Conservation (phyloP, 192 early-diverging fungal species). For the Chytriomyces confervae region DNA sequence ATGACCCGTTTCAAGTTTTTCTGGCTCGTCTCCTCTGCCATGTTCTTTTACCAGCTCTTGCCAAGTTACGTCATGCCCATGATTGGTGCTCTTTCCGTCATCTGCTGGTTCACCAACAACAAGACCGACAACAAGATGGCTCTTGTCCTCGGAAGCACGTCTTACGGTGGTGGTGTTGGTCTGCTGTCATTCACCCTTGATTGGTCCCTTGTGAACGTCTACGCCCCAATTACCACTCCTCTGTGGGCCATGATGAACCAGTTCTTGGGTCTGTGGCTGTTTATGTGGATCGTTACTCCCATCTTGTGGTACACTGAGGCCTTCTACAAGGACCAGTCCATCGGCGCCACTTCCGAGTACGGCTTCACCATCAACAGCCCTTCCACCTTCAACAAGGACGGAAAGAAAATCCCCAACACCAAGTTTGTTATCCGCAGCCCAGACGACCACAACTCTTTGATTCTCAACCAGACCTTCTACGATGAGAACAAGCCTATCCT, state of each 20-base stretch:
- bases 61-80: constrained; percentile 39
- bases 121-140: not conserved
- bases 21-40: constrained; percentile 36
- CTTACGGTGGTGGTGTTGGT: constrained; percentile 54
- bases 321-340: not conserved
- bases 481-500: constrained; percentile 29
- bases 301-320: constrained; percentile 23
- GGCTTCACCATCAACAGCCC: constrained; percentile 6
- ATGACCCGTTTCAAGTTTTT: constrained; percentile 25
- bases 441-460: not conserved
- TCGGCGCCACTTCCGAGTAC: constrained; percentile 2
- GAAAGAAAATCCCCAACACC: not conserved
- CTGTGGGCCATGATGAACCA: constrained; percentile 75
- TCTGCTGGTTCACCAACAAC: constrained; percentile 27
- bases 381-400: constrained; percentile 9
- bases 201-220: constrained; percentile 53
- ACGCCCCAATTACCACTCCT: constrained; percentile 73
- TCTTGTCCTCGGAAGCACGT: constrained; percentile 27
- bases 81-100: constrained; percentile 34
- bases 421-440: not conserved
- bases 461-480: constrained; percentile 32
- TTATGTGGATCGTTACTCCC: constrained; percentile 79
- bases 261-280: constrained; percentile 73
- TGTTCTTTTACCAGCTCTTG: constrained; percentile 38
- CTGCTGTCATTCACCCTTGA: constrained; percentile 66